These are phyloP conservation scores for Ramularia endophylla DNA, from an alignment of 2,329 filamentous ascomycete species.

Conservation along the genomic window DNA sequence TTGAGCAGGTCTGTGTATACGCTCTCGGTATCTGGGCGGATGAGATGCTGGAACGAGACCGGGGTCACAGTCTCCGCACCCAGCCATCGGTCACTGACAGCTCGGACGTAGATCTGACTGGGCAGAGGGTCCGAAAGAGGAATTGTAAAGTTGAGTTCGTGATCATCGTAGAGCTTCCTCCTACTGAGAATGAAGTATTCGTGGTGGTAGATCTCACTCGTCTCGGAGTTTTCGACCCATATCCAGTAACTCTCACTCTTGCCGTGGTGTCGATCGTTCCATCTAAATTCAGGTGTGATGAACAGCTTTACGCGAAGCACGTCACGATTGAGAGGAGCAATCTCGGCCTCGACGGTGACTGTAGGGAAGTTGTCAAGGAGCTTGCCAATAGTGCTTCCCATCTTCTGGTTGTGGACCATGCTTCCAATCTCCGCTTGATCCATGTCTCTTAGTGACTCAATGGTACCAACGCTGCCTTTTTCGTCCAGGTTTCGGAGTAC, in stretches of 20 bases:
- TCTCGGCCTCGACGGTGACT: constrained; percentile 83
- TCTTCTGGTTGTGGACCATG: constrained; percentile 83
- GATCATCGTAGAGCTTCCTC: constrained; percentile 88
- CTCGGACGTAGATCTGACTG: constrained; percentile 91
- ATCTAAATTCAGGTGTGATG: constrained; percentile 82
- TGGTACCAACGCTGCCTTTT: constrained; percentile 65
- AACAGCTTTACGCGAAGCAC: constrained; percentile 85
- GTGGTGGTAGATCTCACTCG: constrained; percentile 94
- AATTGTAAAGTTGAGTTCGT: constrained; percentile 97
- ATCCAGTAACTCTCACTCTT: constrained; percentile 96
- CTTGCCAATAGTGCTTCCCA: constrained; percentile 74
- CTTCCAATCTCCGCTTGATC: constrained; percentile 82
- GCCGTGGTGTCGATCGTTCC: constrained; percentile 92
- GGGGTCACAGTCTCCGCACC: constrained; percentile 93
- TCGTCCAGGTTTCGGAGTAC: constrained; percentile 78
- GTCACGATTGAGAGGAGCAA: constrained; percentile 90
- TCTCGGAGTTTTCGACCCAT: constrained; percentile 98
- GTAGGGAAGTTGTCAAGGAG: constrained; percentile 90
- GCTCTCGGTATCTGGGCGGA: constrained; percentile 94
- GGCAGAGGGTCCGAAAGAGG: constrained; percentile 88
- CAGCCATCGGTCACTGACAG: constrained; percentile 92
- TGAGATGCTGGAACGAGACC: constrained; percentile 95
- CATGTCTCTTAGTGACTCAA: constrained; percentile 89
- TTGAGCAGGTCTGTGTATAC: constrained; percentile 93
- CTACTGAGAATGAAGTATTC: constrained; percentile 92